A percentile compares a stretch with the other conserved stretches of the same genome.
Evolutionary conservation across 2,329 filamentous ascomycete genomes (phyloP).

Genomic region (Fusarium verticillioides): DNA sequence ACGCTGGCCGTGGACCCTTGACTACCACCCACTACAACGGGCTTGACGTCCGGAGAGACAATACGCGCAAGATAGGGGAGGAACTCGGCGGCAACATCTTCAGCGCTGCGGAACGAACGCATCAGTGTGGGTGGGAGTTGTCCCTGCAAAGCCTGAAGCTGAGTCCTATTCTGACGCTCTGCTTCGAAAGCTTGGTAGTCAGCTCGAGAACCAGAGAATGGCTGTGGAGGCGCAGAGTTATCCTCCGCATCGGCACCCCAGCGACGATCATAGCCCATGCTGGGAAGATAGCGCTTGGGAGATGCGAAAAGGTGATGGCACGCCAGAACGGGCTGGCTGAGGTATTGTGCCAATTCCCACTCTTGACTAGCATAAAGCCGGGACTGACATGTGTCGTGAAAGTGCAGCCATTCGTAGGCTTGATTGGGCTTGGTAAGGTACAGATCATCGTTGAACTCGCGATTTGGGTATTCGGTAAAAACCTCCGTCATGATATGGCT

Average conservation of each 20-base stretch:
- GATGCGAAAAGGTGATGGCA: constrained; percentile 93
- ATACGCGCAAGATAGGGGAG: constrained; percentile 87
- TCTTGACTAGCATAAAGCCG: constrained; percentile 86
- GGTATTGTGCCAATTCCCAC: constrained; percentile 90
- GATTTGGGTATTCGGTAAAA: constrained; percentile 85
- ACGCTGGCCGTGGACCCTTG: constrained; percentile 81
- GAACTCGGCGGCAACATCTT: constrained; percentile 82
- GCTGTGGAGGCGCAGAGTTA: constrained; percentile 65
- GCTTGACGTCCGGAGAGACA: constrained; percentile 89
- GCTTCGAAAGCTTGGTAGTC: constrained; percentile 85
- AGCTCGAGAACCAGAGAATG: constrained; percentile 85
- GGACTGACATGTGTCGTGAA: constrained; percentile 85
- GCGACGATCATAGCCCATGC: constrained; percentile 55
- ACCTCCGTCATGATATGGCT: constrained; percentile 85
- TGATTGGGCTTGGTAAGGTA: constrained; percentile 87
- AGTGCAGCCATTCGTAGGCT: constrained; percentile 95
- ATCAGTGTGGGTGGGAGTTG: constrained; percentile 77
- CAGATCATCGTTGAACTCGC: constrained; percentile 92
- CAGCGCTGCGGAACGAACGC: constrained; percentile 81
- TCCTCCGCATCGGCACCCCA: constrained; percentile 59
- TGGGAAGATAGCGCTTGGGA: constrained; percentile 62
- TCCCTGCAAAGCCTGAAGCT: constrained; percentile 78
- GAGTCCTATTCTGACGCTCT: constrained; percentile 79
- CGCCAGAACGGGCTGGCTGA: constrained; percentile 86
- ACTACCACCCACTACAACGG: constrained; percentile 81